These are phyloP conservation scores for Lyophyllum decastes DNA, from an alignment of 768 basidiomycete species.

Conservation along the genomic window DNA sequence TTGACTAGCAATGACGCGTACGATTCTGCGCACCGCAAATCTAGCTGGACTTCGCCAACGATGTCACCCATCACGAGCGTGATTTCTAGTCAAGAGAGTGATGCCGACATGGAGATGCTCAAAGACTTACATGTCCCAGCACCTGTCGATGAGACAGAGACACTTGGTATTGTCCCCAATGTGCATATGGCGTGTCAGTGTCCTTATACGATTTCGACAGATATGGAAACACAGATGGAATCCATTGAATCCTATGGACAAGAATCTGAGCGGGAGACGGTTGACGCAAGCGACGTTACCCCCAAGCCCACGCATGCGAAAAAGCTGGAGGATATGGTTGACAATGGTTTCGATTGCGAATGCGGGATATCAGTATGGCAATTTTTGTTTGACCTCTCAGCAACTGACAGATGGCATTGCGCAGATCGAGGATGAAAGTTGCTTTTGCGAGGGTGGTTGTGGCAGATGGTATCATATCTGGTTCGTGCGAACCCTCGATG, in stretches of 20 bases:
- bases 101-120: slow-evolving; percentile 41
- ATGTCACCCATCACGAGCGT: slow-evolving; percentile 16
- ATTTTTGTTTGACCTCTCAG: neutral
- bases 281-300: slow-evolving; percentile 16
- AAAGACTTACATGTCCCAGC: slow-evolving; percentile 27
- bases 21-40: slow-evolving; percentile 2
- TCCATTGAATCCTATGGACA: slow-evolving; percentile 41
- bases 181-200: neutral
- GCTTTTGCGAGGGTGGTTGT: slow-evolving; percentile 76
- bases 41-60: slow-evolving; percentile 7
- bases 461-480: slow-evolving; percentile 76
- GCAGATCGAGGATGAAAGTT: slow-evolving; percentile 57
- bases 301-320: slow-evolving; percentile 10
- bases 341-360: slow-evolving; percentile 61
- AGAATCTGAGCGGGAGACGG: slow-evolving; percentile 1
- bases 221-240: slow-evolving; percentile 45
- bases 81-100: slow-evolving; percentile 18
- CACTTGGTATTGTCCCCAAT: slow-evolving; percentile 39
- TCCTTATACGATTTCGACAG: slow-evolving; percentile 20
- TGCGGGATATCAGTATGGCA: slow-evolving; percentile 59
- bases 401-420: neutral
- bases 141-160: slow-evolving; percentile 41
- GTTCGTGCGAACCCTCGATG: slow-evolving; percentile 37
- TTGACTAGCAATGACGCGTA: slow-evolving; percentile 4
- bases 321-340: slow-evolving; percentile 21